Evolutionary conservation across 2,329 filamentous ascomycete species (phyloP).

Genomic region (Xylariales sp.): DNA sequence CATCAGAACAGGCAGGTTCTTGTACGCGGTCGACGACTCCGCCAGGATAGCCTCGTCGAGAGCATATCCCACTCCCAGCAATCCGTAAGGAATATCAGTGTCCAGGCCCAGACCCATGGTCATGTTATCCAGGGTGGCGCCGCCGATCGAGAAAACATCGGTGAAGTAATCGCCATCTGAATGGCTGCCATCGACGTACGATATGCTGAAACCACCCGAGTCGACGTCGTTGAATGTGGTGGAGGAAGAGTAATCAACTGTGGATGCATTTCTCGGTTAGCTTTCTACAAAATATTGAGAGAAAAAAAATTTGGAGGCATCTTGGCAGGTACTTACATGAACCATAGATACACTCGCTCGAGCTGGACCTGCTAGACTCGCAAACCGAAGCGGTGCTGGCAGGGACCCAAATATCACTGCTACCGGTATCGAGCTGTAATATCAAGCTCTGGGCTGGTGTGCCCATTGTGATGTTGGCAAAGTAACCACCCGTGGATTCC

Average conservation of each 20-base stretch:
- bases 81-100: constrained; percentile 52
- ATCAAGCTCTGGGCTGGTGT: constrained; percentile 52
- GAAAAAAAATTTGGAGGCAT: not conserved
- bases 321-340: constrained; percentile 35
- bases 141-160: constrained; percentile 52
- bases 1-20: constrained; percentile 63
- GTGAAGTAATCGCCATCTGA: constrained; percentile 54
- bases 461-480: constrained; percentile 51
- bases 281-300: not conserved
- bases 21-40: constrained; percentile 30
- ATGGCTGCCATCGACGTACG: constrained; percentile 57
- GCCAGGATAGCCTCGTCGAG: constrained; percentile 48
- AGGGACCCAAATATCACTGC: constrained; percentile 61
- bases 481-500: constrained; percentile 45
- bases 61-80: constrained; percentile 58
- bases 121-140: constrained; percentile 45
- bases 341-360: constrained; percentile 35
- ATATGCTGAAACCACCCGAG: constrained; percentile 47
- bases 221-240: constrained; percentile 40
- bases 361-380: constrained; percentile 14
- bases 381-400: constrained; percentile 34
- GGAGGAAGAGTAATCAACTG: constrained; percentile 44
- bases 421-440: constrained; percentile 61
- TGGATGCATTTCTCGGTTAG: not conserved
- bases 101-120: constrained; percentile 53